Conservation (phyloP, 305 asterid genomes). For the Fraxinus sp. region DNA sequence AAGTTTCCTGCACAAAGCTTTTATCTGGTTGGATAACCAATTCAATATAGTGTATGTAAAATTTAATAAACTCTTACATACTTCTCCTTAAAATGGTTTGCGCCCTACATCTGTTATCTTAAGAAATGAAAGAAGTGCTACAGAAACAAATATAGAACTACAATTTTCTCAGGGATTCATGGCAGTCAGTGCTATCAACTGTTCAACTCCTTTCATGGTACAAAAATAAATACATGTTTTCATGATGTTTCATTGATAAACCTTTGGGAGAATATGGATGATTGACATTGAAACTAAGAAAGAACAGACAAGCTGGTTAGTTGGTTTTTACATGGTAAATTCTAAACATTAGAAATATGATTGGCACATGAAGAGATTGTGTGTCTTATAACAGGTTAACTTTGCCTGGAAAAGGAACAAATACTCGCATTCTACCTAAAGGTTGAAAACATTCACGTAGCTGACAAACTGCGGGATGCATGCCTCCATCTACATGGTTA, state of each 20-base stretch:
- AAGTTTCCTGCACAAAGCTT: not conserved
- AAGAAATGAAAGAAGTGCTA: not conserved
- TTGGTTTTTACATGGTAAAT: conserved; percentile 11
- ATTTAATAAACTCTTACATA: not conserved
- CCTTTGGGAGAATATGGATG: not conserved
- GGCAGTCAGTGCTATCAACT: not conserved
- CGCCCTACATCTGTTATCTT: not conserved
- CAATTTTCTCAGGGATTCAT: not conserved
- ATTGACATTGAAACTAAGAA: not conserved
- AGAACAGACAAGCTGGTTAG: not conserved
- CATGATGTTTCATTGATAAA: not conserved
- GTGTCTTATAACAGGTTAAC: not conserved
- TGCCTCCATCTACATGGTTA: not conserved
- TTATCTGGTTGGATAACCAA: not conserved
- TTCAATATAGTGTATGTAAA: not conserved
- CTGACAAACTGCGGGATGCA: not conserved
- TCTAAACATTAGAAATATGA: conserved; percentile 1
- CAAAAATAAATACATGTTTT: not conserved
- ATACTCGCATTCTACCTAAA: not conserved
- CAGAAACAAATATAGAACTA: not conserved
- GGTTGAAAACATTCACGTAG: not conserved
- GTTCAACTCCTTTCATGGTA: not conserved
- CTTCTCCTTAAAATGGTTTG: not conserved
- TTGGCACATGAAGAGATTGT: not conserved
- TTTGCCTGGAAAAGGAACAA: not conserved